Evolutionary conservation across 192 early-diverging fungal species (phyloP).

Genomic region (Bifiguratus adelaidae): DNA sequence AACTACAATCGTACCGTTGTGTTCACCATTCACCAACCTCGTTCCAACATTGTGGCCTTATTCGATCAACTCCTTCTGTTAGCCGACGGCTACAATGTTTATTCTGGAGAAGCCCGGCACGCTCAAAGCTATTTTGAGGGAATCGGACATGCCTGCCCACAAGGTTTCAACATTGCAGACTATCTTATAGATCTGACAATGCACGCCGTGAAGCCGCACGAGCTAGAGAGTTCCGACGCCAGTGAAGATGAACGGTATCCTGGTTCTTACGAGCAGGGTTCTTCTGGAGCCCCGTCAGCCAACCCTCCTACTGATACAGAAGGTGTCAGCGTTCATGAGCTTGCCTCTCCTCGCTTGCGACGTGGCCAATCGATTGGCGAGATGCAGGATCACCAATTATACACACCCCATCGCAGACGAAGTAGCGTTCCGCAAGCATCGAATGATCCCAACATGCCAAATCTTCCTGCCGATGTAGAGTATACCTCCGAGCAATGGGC

Average conservation of each 20-base stretch:
- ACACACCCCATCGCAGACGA: constrained; percentile 8
- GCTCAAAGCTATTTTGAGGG: constrained; percentile 61
- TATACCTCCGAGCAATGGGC: constrained; percentile 13
- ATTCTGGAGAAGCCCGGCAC: constrained; percentile 60
- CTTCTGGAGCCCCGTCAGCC: background rate
- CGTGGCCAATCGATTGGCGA: constrained; percentile 1
- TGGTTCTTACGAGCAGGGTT: background rate
- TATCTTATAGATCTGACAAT: constrained; percentile 65
- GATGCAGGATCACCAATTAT: constrained; percentile 5
- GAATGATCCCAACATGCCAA: too few relatives aligned
- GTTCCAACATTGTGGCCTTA: constrained; percentile 80
- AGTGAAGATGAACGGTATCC: background rate
- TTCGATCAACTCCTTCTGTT: constrained; percentile 87
- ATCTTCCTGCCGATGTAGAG: constrained; percentile 3
- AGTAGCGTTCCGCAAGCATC: too few relatives aligned
- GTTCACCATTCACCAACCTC: constrained; percentile 93
- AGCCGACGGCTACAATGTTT: constrained; percentile 71
- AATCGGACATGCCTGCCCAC: constrained; percentile 73
- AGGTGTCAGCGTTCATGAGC: too few relatives aligned
- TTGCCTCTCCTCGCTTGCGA: too few relatives aligned
- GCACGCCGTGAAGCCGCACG: constrained; percentile 23
- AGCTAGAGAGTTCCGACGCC: background rate
- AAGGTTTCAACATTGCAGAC: constrained; percentile 89
- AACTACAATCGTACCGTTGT: constrained; percentile 73
- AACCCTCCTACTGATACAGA: too few relatives aligned